Evolutionary conservation across 2,329 filamentous ascomycete genomes (phyloP).

Genomic region (Diaporthe helianthi): DNA sequence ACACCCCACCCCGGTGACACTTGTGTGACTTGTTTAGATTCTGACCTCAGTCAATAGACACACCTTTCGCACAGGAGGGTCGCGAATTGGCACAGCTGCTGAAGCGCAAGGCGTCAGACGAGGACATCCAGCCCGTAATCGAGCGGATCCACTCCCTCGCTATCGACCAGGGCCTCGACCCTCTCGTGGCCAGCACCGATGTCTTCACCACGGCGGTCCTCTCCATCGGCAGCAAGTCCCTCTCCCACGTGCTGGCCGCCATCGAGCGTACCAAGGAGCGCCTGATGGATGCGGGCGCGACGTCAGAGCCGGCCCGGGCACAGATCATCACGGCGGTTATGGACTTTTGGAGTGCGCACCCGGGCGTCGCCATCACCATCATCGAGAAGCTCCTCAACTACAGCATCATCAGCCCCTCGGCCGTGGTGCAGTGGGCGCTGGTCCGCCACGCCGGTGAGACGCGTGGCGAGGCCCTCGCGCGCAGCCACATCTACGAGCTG

Average conservation of each 20-base stretch:
- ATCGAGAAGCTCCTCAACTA: constrained; percentile 98
- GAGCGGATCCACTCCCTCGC: constrained; percentile 83
- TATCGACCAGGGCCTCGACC: constrained; percentile 73
- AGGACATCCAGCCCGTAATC: constrained; percentile 84
- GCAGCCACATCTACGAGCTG: constrained; percentile 86
- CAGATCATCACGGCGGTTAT: constrained; percentile 93
- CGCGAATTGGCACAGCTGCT: constrained; percentile 80
- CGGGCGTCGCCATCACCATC: constrained; percentile 89
- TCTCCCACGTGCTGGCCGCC: constrained; percentile 93
- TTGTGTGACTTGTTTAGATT: constrained; percentile 72
- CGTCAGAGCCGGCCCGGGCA: constrained; percentile 76
- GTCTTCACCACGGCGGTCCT: constrained; percentile 94
- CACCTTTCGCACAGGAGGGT: constrained; percentile 85
- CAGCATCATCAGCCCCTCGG: constrained; percentile 85
- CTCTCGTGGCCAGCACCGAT: constrained; percentile 86
- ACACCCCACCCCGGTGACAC: constrained; percentile 62
- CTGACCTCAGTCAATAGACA: constrained; percentile 56
- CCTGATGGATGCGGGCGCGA: constrained; percentile 78
- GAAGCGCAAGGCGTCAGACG: constrained; percentile 82
- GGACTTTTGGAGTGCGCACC: constrained; percentile 91
- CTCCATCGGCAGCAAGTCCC: constrained; percentile 91
- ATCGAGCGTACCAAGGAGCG: constrained; percentile 95
- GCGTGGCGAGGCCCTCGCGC: constrained; percentile 71
- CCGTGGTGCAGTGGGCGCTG: constrained; percentile 90
- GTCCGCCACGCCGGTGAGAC: constrained; percentile 58